Percentiles rank a stretch among this genome's conserved stretches.
Evolutionary conservation across 495 filamentous ascomycete genomes (phyloP).

Genomic region (Aspergillus sclerotioniger): DNA sequence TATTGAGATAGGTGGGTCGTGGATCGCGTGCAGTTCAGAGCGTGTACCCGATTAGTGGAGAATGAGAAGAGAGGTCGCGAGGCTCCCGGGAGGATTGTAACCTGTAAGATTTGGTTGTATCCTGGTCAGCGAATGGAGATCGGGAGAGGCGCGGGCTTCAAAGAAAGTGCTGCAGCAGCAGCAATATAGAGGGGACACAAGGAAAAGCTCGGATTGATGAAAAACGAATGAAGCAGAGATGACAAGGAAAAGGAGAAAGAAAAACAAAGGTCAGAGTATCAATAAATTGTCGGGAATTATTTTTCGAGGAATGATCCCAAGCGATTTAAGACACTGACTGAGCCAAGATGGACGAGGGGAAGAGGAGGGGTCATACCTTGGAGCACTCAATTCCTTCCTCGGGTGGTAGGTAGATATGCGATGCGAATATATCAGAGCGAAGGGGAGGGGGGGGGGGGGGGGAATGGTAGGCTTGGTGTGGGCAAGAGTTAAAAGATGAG

Average conservation of each 20-base stretch:
- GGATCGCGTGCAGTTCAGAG: not conserved
- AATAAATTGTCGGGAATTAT: constrained; percentile 1
- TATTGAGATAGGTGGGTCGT: not conserved
- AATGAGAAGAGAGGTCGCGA: not conserved
- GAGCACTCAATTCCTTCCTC: not conserved
- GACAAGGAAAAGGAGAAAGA: constrained; percentile 1
- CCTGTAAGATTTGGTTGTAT: not conserved
- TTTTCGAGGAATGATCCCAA: not conserved
- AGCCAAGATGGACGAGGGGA: not conserved
- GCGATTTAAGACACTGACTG: not conserved
- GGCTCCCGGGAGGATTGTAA: not conserved
- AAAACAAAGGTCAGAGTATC: constrained; percentile 2
- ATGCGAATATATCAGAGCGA: not conserved
- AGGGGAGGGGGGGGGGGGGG: not conserved
- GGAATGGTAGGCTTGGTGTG: not conserved
- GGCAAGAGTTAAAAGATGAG: not conserved
- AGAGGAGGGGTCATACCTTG: not conserved
- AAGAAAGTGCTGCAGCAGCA: not conserved
- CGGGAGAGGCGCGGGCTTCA: not conserved
- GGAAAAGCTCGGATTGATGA: not conserved
- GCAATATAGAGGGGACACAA: not conserved
- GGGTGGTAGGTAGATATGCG: constrained; percentile 1
- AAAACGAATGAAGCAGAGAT: not conserved
- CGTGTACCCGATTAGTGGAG: not conserved
- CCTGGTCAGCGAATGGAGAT: not conserved